phyloP scores from a whole-genome alignment of 257 asterid species.

The Parsonsia alboflavescens region DNA sequence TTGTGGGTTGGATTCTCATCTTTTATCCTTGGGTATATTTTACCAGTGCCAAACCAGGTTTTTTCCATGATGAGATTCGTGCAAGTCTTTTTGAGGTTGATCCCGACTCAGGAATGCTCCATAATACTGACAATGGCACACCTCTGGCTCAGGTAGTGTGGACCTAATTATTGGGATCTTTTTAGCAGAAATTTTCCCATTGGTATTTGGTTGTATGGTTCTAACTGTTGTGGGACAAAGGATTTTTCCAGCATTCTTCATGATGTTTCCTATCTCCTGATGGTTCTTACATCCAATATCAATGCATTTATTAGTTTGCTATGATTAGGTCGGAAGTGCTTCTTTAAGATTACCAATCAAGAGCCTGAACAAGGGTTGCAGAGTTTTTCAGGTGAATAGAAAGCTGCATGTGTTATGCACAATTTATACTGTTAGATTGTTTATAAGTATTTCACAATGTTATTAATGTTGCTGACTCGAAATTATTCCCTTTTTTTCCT shows the following conservation, averaged over 20 bases:
- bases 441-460: background rate
- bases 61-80: slow-evolving; percentile 89
- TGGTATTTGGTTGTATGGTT: background rate
- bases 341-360: slow-evolving; percentile 56
- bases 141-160: slow-evolving; percentile 89
- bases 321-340: slow-evolving; percentile 56
- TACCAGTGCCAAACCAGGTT: slow-evolving; percentile 88
- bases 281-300: background rate
- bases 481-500: background rate
- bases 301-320: background rate
- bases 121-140: slow-evolving; percentile 91
- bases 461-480: background rate
- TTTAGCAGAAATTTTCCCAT: background rate
- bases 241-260: background rate
- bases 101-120: slow-evolving; percentile 82
- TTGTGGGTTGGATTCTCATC: background rate
- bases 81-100: slow-evolving; percentile 88
- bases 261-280: background rate
- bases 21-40: background rate
- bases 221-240: background rate
- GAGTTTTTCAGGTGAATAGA: slow-evolving; percentile 73
- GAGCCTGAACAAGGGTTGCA: slow-evolving; percentile 47
- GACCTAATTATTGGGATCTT: slow-evolving; percentile 7
- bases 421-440: slow-evolving; percentile 3
- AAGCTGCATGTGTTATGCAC: slow-evolving; percentile 8